These are phyloP conservation scores for Akanthomyces dipterigenus DNA, from an alignment of 2,329 filamentous ascomycete genomes.

Conservation along the genomic window DNA sequence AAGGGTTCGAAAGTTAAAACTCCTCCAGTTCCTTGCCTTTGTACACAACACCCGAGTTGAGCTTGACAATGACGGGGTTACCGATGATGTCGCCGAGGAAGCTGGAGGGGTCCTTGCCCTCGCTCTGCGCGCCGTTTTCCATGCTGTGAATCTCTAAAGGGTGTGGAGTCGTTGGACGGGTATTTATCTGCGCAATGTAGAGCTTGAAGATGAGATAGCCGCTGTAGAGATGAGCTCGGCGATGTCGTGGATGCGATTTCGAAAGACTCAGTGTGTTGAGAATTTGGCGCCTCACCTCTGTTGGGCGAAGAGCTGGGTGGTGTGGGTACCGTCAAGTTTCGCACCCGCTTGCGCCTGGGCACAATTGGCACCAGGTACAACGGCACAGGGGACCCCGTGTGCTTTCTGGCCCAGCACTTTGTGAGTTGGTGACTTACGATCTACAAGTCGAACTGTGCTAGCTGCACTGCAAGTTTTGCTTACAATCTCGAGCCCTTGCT, in stretches of 20 bases:
- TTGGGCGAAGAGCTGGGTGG: neutral
- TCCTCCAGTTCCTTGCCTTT: constrained; percentile 59
- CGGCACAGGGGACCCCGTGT: neutral
- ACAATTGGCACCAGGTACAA: constrained; percentile 8
- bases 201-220: neutral
- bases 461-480: neutral
- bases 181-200: neutral
- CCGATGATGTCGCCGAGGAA: constrained; percentile 95
- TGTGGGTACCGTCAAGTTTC: neutral
- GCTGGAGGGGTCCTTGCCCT: constrained; percentile 86
- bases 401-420: neutral
- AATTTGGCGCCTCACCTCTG: neutral
- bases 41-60: constrained; percentile 98
- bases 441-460: neutral
- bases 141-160: constrained; percentile 34
- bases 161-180: neutral
- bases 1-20: no score
- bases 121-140: constrained; percentile 68
- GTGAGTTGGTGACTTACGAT: neutral
- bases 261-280: neutral
- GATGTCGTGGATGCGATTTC: neutral
- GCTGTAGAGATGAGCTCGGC: neutral
- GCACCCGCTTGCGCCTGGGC: neutral
- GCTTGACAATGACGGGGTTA: constrained; percentile 87
- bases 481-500: neutral